phyloP scores from a whole-genome alignment of 139 green algal genomes.

The Yamagishiella unicocca region DNA sequence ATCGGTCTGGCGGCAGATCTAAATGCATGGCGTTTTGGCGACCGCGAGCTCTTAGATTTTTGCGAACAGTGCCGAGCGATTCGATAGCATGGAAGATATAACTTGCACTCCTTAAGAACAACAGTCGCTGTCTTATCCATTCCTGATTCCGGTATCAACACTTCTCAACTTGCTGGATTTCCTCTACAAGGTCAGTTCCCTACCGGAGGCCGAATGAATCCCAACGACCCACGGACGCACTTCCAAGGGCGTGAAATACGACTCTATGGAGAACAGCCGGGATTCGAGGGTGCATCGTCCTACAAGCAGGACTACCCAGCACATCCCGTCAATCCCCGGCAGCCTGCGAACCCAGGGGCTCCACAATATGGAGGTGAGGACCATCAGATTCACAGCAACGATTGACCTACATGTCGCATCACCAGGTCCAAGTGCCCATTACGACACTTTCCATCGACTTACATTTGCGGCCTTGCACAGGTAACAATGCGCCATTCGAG shows the following conservation, averaged over 20 bases:
- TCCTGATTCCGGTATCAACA: too few relatives aligned
- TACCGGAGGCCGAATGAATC: too few relatives aligned
- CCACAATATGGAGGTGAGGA: neutral
- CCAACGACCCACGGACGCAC: neutral
- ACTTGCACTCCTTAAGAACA: too few relatives aligned
- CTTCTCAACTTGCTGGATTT: too few relatives aligned
- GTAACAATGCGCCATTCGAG: slow-evolving; percentile 33
- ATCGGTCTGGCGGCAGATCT: too few relatives aligned
- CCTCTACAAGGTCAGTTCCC: too few relatives aligned
- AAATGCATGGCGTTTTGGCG: too few relatives aligned
- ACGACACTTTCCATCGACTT: neutral
- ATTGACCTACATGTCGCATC: neutral
- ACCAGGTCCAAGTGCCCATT: neutral
- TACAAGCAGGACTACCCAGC: slow-evolving; percentile 2
- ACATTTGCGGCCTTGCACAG: neutral
- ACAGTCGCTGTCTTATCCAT: too few relatives aligned
- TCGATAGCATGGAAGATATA: too few relatives aligned
- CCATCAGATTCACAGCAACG: too few relatives aligned
- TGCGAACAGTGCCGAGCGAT: too few relatives aligned
- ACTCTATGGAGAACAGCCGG: neutral
- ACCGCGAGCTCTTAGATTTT: too few relatives aligned
- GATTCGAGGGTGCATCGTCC: neutral
- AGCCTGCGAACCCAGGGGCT: neutral
- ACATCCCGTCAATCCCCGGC: neutral
- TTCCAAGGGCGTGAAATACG: slow-evolving; percentile 27